Evolutionary conservation across 2,329 filamentous ascomycete species (phyloP), one percentile per base, ranked within the genome.

Genomic region (Pezizomycotina sp.): DNA sequence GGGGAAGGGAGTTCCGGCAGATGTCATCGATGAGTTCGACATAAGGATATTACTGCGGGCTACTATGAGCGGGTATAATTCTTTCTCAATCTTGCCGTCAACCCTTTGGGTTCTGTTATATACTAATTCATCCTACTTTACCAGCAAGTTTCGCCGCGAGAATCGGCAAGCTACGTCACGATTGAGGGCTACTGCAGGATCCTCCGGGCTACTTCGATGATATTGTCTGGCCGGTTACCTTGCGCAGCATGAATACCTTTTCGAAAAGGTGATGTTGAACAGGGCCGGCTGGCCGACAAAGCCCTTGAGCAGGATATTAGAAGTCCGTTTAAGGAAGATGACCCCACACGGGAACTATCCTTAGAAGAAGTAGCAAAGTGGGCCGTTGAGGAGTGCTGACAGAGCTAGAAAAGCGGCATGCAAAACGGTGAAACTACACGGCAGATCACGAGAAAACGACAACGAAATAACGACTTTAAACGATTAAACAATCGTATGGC

Each of bases 141-240:
- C 27, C 18, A 14, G 9, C 4, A 34, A 8, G 12, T 25, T 14
- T 7, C n/a, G 22, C 13, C 19, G 60, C 25, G 75, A 52, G 71
- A 71, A 0, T 62, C 80, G 35, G 71, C 68, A 47, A 79, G 79
- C 7, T 89, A 89, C 55, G 77, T 82, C 19, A 86, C 80, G 3
- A 58, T 77, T 4, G 73, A 93, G 52, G 86, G 84, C 18, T 98
- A 93, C 60, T 98, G 89, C 68, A 74, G 38, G 89, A 98, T 56
- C 89, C 89, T 0, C 82, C 82, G 0, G 84, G 81, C 0, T 98
- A 95, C 55, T 83, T 95, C 23, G 84, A 95, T 55, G 70, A 78
- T 54, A 69, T 98, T 36, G 89, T 98, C 4, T 98, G 89, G 89
- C 86, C 86, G 3, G 86, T 92, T 95, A 93, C 57, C 79, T 78